Evolutionary conservation across 495 filamentous ascomycete species (phyloP), one percentile per base, ranked within the genome.

Genomic region (Penicillium ochrochloron): DNA sequence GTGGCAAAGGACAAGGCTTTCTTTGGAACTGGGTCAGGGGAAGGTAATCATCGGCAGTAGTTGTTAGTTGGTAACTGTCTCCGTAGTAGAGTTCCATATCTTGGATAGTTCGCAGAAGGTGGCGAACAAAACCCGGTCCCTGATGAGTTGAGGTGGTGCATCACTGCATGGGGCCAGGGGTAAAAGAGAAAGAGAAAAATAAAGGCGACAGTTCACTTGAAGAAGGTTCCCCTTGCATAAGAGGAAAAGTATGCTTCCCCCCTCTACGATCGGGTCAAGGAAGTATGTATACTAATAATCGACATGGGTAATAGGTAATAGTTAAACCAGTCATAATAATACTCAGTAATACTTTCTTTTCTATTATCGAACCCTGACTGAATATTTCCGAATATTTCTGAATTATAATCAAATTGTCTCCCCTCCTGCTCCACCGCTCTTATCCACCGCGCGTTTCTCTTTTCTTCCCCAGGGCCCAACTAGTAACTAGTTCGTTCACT

Each of bases 381-480:
- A 33, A 33, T 33, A n/a, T n/a, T n/a, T 31, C 2, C 6, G 29
- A 33, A 33, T 33, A 27, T 27, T 27, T 4, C 25, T 33, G 35
- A 37, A 37, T 37, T 44, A 50, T 50, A 50, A 50, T 50, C 46
- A 15, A 25, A 1, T 27, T 27, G 25, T 27, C n/a, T 37, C 15
- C 29, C 25, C 25, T 56, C 33, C 33, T 44, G 59, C 64, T 67
- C 61, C 67, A 64, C 67, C 57, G 41, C 37, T 27, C 2, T 44
- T 21, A 37, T 57, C 34, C 58, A 65, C 42, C 46, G 29, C 50
- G 56, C 62, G 50, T 59, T 65, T 55, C 59, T 23, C 44, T 51
- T 52, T 66, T 64, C n/a, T 64, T 66, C 69, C 70, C 66, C 64
- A 66, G 69, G 63, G 37, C 62, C 68, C 46, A 53, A 59, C 65